A percentile compares a stretch with the other conserved stretches of the same genome.
Evolutionary conservation across 805 yeast genomes (phyloP).

Genomic region (Cyberlindnera amylophila): DNA sequence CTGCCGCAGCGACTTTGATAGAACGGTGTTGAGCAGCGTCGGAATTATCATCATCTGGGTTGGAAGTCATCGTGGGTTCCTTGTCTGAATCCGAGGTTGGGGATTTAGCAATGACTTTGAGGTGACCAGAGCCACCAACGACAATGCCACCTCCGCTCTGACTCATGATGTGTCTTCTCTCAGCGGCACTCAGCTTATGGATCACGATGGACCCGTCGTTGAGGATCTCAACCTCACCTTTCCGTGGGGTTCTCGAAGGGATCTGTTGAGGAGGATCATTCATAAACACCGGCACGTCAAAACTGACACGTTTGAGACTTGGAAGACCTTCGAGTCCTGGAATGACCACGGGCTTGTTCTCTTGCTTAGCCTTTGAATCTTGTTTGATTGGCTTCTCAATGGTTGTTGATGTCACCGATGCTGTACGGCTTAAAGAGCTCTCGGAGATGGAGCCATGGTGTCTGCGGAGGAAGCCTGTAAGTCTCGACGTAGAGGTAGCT

Average conservation of each 20-base stretch:
- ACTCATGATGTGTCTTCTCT: constrained; percentile 40
- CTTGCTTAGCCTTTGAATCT: neutral
- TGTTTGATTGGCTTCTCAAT: neutral
- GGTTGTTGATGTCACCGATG: constrained; percentile 4
- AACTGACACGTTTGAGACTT: constrained; percentile 60
- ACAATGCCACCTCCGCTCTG: constrained; percentile 64
- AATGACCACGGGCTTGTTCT: constrained; percentile 17
- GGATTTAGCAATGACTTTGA: constrained; percentile 34
- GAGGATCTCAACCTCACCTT: constrained; percentile 72
- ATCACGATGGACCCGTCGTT: constrained; percentile 52
- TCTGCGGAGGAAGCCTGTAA: constrained; percentile 13
- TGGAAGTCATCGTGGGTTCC: neutral
- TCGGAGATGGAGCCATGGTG: constrained; percentile 9
- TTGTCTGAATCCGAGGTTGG: neutral
- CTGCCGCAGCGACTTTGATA: constrained; percentile 34
- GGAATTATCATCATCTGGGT: constrained; percentile 1
- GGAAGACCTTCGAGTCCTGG: constrained; percentile 42
- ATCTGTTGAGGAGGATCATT: constrained; percentile 93
- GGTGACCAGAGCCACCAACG: constrained; percentile 74
- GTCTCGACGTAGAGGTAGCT: constrained; percentile 6
- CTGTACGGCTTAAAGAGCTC: constrained; percentile 6
- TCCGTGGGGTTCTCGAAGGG: constrained; percentile 78
- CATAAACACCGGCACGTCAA: constrained; percentile 70
- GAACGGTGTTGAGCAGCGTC: constrained; percentile 25
- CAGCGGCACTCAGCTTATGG: constrained; percentile 53